phyloP scores from a whole-genome alignment of 345 rosid species.

The Eucalyptus caleyi region DNA sequence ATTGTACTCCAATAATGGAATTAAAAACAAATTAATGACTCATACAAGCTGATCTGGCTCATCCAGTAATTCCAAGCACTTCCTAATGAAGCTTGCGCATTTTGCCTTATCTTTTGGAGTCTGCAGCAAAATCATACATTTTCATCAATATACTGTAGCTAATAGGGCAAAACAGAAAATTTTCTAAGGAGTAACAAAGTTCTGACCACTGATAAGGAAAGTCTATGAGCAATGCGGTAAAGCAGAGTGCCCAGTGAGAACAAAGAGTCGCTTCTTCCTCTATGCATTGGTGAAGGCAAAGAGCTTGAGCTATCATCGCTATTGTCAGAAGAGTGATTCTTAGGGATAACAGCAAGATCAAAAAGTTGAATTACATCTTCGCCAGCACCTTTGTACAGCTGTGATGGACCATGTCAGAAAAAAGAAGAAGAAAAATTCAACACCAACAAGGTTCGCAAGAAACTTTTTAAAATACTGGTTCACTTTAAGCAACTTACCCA shows the following conservation, averaged over 20 bases:
- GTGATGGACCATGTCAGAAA: background rate
- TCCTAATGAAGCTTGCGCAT: constrained; percentile 69
- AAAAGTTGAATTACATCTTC: constrained; percentile 92
- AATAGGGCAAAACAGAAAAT: background rate
- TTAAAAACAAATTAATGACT: background rate
- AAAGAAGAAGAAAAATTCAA: background rate
- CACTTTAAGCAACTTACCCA: background rate
- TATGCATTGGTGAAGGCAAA: constrained; percentile 44
- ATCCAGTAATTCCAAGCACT: constrained; percentile 78
- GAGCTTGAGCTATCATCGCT: constrained; percentile 39
- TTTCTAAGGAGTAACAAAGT: background rate
- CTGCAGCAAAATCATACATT: constrained; percentile 21
- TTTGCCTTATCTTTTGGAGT: constrained; percentile 54
- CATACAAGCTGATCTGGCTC: constrained; percentile 81
- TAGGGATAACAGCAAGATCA: constrained; percentile 81
- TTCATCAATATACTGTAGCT: background rate
- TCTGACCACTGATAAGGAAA: constrained; percentile 76
- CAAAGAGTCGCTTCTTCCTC: constrained; percentile 57
- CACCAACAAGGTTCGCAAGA: background rate
- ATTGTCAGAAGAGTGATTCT: constrained; percentile 39
- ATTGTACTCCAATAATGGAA: background rate
- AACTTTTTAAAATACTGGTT: background rate
- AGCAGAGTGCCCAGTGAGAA: constrained; percentile 89
- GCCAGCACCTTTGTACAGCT: constrained; percentile 91
- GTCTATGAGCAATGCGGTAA: constrained; percentile 85